Conservation (phyloP, 768 basidiomycete genomes). For the Termitomyces sp. region DNA sequence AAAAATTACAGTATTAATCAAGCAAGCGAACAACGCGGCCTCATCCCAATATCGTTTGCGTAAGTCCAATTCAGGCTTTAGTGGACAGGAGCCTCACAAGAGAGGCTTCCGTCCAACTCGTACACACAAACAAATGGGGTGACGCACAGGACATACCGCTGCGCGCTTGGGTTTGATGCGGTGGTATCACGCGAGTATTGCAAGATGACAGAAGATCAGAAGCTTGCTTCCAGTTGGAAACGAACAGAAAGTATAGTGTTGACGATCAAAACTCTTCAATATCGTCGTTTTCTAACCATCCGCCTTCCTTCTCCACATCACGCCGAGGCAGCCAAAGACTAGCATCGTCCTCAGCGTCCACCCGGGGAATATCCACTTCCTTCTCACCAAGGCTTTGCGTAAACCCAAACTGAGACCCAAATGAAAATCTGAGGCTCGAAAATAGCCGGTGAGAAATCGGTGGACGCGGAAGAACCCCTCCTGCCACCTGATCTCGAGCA, state of each 20-base stretch:
- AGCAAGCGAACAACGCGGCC: neutral
- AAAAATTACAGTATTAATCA: neutral
- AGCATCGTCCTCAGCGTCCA: conserved; percentile 15
- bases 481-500: conserved; percentile 29
- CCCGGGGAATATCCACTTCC: conserved; percentile 19
- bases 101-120: neutral
- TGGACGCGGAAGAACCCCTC: conserved; percentile 11
- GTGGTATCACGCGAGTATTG: neutral
- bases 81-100: neutral
- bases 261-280: conserved; percentile 43
- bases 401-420: conserved; percentile 25
- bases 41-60: neutral
- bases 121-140: neutral
- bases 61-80: neutral
- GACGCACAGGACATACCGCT: neutral
- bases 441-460: conserved; percentile 41
- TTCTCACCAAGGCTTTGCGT: conserved; percentile 28
- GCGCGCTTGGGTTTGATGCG: neutral
- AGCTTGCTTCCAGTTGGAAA: too few relatives aligned
- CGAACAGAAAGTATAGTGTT: neutral
- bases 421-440: conserved; percentile 44
- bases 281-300: conserved; percentile 56
- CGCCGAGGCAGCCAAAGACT: conserved; percentile 23
- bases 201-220: neutral
- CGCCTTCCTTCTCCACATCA: conserved; percentile 27